phyloP scores from a whole-genome alignment of 1,139 yeast species.

The Pichia sp. region DNA sequence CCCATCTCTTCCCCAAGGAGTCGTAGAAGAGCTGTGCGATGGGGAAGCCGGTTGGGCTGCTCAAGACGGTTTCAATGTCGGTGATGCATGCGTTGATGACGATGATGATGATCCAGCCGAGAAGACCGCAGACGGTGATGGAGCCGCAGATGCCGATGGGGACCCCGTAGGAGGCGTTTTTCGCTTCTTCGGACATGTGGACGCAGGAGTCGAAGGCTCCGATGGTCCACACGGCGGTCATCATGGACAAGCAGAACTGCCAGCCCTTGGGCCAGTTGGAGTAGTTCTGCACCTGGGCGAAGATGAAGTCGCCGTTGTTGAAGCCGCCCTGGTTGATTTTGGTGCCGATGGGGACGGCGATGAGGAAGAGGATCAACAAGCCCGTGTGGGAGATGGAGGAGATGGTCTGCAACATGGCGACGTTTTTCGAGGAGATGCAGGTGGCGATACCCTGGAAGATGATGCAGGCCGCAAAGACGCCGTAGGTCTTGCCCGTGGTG shows the following conservation, averaged over 20 bases:
- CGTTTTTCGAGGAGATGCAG: constrained; percentile 46
- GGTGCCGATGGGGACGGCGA: constrained; percentile 64
- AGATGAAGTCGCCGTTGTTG: constrained; percentile 46
- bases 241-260: constrained; percentile 55
- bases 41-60: constrained; percentile 47
- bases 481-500: constrained; percentile 47
- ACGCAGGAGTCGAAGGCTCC: constrained; percentile 70
- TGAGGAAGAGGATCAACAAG: constrained; percentile 52
- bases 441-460: constrained; percentile 44
- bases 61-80: constrained; percentile 43
- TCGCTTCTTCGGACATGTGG: constrained; percentile 71
- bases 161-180: constrained; percentile 60
- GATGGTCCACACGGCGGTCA: constrained; percentile 65
- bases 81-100: constrained; percentile 54
- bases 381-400: constrained; percentile 54
- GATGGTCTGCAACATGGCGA: constrained; percentile 56
- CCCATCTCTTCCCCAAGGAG: constrained; percentile 66
- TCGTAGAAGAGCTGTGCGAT: constrained; percentile 65
- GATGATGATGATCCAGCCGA: constrained; percentile 57
- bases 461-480: constrained; percentile 52
- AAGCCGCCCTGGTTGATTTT: constrained; percentile 29
- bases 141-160: constrained; percentile 60
- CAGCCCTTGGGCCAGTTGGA: constrained; percentile 65
- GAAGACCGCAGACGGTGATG: constrained; percentile 52
- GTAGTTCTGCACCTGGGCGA: constrained; percentile 50